Percentiles rank a stretch among this genome's conserved stretches.
phyloP scores from a whole-genome alignment of 208 protist genomes.

The Naegleria gruberi region DNA sequence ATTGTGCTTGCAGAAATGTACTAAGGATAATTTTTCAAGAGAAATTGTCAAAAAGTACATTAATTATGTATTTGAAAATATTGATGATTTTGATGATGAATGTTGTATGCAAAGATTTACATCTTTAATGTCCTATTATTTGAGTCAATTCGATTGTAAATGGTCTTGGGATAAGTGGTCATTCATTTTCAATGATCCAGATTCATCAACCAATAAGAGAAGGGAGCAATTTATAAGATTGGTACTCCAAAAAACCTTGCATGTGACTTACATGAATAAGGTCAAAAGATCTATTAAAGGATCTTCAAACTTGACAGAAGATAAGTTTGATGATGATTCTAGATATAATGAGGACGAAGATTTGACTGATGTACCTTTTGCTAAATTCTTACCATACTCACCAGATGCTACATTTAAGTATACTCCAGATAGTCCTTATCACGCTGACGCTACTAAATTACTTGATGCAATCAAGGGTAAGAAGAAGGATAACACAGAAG shows the following conservation, averaged over 20 bases:
- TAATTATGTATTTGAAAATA: neutral
- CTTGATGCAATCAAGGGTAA: neutral
- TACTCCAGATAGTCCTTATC: neutral
- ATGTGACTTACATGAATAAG: neutral
- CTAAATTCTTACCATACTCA: neutral
- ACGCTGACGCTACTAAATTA: neutral
- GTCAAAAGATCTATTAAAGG: neutral
- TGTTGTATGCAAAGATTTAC: neutral
- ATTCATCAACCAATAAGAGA: neutral
- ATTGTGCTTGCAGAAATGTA: neutral
- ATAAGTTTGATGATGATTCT: neutral
- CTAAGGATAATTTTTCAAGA: neutral
- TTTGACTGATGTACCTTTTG: neutral
- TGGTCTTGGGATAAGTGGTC: neutral
- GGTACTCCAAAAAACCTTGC: neutral
- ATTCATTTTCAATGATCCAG: neutral
- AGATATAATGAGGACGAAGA: neutral
- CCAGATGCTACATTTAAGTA: neutral
- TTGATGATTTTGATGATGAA: neutral
- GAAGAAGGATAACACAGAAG: neutral
- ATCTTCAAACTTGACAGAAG: neutral
- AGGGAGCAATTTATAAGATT: neutral
- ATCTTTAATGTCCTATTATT: neutral
- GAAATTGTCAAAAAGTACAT: neutral
- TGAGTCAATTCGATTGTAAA: neutral